These are phyloP conservation scores for Penicillium verrucosum DNA, from an alignment of 2,329 filamentous ascomycete genomes.

Conservation along the genomic window DNA sequence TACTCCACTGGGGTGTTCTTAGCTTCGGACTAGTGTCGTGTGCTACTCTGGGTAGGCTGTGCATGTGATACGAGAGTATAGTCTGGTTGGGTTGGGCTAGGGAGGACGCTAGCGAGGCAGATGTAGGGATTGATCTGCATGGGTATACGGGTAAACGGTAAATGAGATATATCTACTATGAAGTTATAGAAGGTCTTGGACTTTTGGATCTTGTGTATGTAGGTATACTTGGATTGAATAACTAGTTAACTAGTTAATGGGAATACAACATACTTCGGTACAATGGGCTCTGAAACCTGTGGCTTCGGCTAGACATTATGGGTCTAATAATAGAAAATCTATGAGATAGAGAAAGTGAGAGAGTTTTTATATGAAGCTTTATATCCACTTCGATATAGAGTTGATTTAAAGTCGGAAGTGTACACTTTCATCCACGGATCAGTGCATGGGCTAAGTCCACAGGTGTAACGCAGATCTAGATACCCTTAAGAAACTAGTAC, in stretches of 20 bases:
- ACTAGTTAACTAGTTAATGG: neutral
- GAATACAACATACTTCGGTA: neutral
- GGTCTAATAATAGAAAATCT: neutral
- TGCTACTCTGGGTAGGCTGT: neutral
- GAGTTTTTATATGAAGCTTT: neutral
- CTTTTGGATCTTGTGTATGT: neutral
- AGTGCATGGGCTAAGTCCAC: conserved; percentile 1
- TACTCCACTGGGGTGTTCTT: neutral
- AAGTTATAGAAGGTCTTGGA: neutral
- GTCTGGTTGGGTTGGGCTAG: neutral
- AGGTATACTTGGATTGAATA: too few relatives aligned
- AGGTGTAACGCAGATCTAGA: conserved; percentile 5
- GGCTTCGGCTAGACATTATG: neutral
- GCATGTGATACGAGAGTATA: neutral
- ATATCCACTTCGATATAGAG: neutral
- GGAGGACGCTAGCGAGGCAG: neutral
- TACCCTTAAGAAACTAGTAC: conserved; percentile 13
- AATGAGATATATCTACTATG: neutral
- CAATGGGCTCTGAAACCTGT: neutral
- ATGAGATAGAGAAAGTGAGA: neutral
- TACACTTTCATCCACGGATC: conserved; percentile 8
- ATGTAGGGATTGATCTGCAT: neutral
- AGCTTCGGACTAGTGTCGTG: conserved; percentile 1
- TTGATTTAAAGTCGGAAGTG: neutral
- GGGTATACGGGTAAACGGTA: neutral